Percentiles rank a stretch among this genome's conserved stretches.
Evolutionary conservation across 2,329 filamentous ascomycete species (phyloP).

Genomic region (Emmonsiellopsis sp.): DNA sequence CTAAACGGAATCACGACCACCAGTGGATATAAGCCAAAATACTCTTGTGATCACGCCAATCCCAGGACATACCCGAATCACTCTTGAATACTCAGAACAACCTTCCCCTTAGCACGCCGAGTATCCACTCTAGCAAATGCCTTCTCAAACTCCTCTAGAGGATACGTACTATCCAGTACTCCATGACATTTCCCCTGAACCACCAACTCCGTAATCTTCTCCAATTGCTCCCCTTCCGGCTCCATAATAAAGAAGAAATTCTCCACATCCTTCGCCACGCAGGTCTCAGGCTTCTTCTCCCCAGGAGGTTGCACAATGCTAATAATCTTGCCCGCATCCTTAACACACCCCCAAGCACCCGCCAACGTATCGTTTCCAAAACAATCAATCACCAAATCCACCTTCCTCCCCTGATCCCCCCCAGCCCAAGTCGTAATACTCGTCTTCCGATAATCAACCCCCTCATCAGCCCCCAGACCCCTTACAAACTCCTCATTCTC

Average conservation of each 20-base stretch:
- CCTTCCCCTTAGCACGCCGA: constrained; percentile 35
- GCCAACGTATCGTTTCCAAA: constrained; percentile 32
- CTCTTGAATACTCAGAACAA: constrained; percentile 21
- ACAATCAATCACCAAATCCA: constrained; percentile 38
- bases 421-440: constrained; percentile 22
- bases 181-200: constrained; percentile 27
- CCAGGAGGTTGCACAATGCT: constrained; percentile 32
- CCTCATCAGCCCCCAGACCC: constrained; percentile 31
- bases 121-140: constrained; percentile 31
- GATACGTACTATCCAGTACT: constrained; percentile 34
- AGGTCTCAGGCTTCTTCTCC: constrained; percentile 19
- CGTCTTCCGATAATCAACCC: constrained; percentile 29
- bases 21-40: no score
- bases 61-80: background rate
- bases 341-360: constrained; percentile 36
- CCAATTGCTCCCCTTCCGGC: constrained; percentile 26
- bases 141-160: constrained; percentile 29
- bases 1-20: no score
- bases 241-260: constrained; percentile 36
- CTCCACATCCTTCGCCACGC: constrained; percentile 17
- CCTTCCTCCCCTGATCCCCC: constrained; percentile 18
- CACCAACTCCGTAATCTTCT: constrained; percentile 28
- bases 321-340: constrained; percentile 27
- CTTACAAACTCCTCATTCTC: constrained; percentile 31
- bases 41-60: background rate